Percentiles rank a stretch among this genome's conserved stretches.
Conservation (phyloP, 768 basidiomycete genomes). For the Leccinum disarticulatum region DNA sequence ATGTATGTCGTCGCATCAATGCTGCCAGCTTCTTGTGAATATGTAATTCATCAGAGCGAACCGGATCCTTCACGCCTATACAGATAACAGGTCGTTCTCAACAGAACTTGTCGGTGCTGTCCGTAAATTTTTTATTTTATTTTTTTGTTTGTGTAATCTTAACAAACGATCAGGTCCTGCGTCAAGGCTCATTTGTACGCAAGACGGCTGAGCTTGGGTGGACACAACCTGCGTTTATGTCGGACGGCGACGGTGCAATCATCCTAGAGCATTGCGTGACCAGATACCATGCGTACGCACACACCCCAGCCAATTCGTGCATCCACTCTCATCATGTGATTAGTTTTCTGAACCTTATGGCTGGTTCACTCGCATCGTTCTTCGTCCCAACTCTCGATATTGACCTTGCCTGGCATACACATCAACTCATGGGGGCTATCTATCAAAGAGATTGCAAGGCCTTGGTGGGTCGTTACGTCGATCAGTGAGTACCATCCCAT, state of each 20-base stretch:
- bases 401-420: constrained; percentile 72
- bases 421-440: constrained; percentile 48
- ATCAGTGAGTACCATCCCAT: constrained; percentile 44
- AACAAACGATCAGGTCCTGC: too few species aligned
- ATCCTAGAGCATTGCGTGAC: too few species aligned
- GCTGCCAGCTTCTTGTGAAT: too few species aligned
- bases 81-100: constrained; percentile 44
- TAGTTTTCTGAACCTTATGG: constrained; percentile 53
- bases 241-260: too few species aligned
- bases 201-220: too few species aligned
- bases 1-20: too few species aligned
- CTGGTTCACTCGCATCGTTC: constrained; percentile 41
- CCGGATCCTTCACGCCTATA: constrained; percentile 48
- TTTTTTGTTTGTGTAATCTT: neutral
- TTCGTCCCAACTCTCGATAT: constrained; percentile 66
- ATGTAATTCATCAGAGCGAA: constrained; percentile 23
- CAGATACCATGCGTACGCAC: too few species aligned
- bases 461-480: constrained; percentile 46
- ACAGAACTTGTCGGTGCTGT: too few species aligned
- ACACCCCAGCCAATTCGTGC: neutral
- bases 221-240: too few species aligned
- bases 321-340: neutral
- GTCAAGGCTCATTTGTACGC: too few species aligned
- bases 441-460: constrained; percentile 45
- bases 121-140: too few species aligned